Evolutionary conservation across 805 yeast genomes (phyloP), one percentile per base, ranked within the genome.

Genomic region (Torulaspora maleeae): DNA sequence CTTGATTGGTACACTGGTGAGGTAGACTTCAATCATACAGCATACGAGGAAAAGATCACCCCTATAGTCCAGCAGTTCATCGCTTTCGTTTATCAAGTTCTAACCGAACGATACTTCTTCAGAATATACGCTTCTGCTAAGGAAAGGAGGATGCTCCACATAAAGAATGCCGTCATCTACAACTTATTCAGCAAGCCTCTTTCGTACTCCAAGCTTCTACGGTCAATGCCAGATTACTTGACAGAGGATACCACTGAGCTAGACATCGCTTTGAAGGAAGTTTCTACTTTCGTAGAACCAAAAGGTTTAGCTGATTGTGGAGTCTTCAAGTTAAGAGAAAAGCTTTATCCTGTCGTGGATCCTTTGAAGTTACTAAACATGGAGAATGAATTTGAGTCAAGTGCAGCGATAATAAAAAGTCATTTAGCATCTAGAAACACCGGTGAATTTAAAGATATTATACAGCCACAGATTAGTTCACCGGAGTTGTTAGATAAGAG

Each of bases 61-160:
- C 76, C 78, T 45, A 77, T 91, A 67, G 68, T 88, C 16, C 97
- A 90, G 57, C 96, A 88, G 55, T 82, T 88, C 50, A 58, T 89
- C 38, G 78, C 81, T 27, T 83, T 82, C 49, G 66, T 89, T 47
- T 83, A 88, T 48, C 78, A 79, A 39, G 52, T 88, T 8, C 60
- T 89, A 15, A 79, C 85, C 1, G 95, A 87, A 54, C 82, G 95
- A 49, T 63, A 78, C 3, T 76, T 76, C 41, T 74, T 87, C 45
- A 71, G 71, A 44, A 77, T 76, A 2, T 67, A 70, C 16, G 59
- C 69, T 2, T 45, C 58, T 3, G 35, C 51, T 2, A 60, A 60
- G 5, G 67, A 66, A 5, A 64, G 62, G 35, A 66, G 67, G 33
- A 41, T 54, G 19, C 46, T 53, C 2, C 51, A 61, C 19, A 67